A percentile compares a stretch with the other conserved stretches of the same genome.
Conservation (phyloP, 306 rosid genomes). For the Cicer judaicum region DNA sequence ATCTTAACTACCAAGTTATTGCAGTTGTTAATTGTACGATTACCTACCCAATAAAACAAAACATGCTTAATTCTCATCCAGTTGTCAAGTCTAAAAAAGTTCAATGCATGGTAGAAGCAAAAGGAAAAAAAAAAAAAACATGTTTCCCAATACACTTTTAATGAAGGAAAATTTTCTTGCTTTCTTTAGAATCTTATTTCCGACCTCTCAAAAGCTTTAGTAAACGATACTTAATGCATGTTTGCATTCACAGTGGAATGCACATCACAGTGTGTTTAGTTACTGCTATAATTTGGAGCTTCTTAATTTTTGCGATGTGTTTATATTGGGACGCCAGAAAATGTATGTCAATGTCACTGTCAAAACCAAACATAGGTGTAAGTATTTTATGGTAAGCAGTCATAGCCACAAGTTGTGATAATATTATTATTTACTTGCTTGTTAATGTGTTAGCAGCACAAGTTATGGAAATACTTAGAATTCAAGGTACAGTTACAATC, state of each 20-base stretch:
- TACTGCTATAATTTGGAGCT: too few relatives aligned
- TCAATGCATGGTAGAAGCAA: too few relatives aligned
- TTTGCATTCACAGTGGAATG: too few relatives aligned
- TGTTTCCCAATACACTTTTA: not conserved
- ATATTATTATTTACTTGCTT: slow-evolving; percentile 14
- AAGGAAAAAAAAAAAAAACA: too few relatives aligned
- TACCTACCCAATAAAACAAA: not conserved
- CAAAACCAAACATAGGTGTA: too few relatives aligned
- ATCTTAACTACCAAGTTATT: too few relatives aligned
- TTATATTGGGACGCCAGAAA: too few relatives aligned
- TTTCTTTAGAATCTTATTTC: not conserved
- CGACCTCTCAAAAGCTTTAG: slow-evolving; percentile 8
- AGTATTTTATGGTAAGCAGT: not conserved
- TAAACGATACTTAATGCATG: not conserved
- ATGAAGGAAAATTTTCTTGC: not conserved
- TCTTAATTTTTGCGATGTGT: too few relatives aligned
- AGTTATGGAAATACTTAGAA: not conserved
- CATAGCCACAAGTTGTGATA: slow-evolving; percentile 28
- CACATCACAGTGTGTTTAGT: too few relatives aligned
- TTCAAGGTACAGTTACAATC: slow-evolving; percentile 26
- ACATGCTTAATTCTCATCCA: not conserved
- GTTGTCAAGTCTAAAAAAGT: not conserved
- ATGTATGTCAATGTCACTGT: too few relatives aligned
- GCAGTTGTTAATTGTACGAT: not conserved
- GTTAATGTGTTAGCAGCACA: slow-evolving; percentile 5